Base-by-base conservation (phyloP, 805 yeast species). In the Candida nemodendra region DNA sequence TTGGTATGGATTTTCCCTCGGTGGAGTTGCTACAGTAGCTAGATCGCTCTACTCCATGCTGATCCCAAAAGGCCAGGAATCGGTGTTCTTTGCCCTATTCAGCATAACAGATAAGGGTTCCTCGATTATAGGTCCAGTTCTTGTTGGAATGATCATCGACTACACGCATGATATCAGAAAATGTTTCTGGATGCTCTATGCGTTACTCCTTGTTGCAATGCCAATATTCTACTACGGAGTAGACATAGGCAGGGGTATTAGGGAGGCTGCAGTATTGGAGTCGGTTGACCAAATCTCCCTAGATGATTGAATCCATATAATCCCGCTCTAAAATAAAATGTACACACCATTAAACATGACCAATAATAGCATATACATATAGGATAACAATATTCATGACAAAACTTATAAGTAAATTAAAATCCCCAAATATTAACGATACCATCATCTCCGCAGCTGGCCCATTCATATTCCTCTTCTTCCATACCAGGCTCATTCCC, bases 381-480 rank as follows among this genome's bases (percentile, higher is more conserved):
- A 11, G 27, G 14, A 18, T 16, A 4, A 31, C 12, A 9, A 22
- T 5, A 28, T 19, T 19, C 16, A 18, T 11, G 24, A 8, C 11
- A 21, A 8, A 8, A 21, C 9, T 21, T 21, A 27, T 18, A 25
- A 21, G 27, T 29, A 25, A 16, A 18, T 36, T 30, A 44, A 18
- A 41, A 35, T 1, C 57, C 50, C 89, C 88, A 84, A 5, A 87
- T 70, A 40, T 79, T 78, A 3, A 87, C 81, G 7, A 71, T 61
- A 14, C 75, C 71, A 57, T 90, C 96, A 59, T 89, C 96, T 12
- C 95, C 87, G 27, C 88, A 89, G 15, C 91, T 80, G 5, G 88
- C 93, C 76, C 61, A 56, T 41, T 56, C 59, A 29, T 38, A 21
- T 8, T 21, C 24, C 11, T 21, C 24, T 21, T 21, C 24, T 8